Evolutionary conservation across 2,329 filamentous ascomycete genomes (phyloP), one percentile per base, ranked within the genome.

Genomic region (Xylariaceae sp.): DNA sequence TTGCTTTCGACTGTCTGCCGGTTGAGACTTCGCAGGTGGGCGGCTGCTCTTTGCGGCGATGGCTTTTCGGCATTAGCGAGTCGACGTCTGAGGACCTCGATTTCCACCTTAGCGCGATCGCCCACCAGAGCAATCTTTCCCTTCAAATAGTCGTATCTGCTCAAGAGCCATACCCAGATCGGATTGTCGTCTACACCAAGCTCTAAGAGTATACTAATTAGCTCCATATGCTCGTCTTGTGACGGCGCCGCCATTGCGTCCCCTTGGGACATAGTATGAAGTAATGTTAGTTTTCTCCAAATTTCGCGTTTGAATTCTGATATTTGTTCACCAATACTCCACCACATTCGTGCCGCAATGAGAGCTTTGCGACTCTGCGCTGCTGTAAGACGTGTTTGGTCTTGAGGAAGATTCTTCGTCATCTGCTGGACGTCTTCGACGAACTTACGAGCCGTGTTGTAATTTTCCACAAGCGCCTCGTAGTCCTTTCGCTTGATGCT

Each of bases 121-220:
- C 89, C 88, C 12, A 83, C 85, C 0, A 78, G 73, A 32, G 81
- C 79, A 39, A 97, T 91, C 60, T 87, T 94, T 50, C 82, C 82
- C 64, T 93, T 96, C 42, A 98, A 73, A 57, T 90, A 83, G 50
- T 95, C 88, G 59, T 90, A 94, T 34, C 88, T 83, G 57, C 89
- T 95, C 41, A 91, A 71, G 19, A 98, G 79, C 90, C 93, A 98
- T 9, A 94, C 78, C 87, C 88, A 95, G 48, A 98, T 95, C 1
- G 93, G 93, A 55, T 95, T 98, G 45, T 97, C 89, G 9, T 95
- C 86, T 2, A 95, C 89, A 6, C 93, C 94, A 16, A 98, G 72
- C 63, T 98, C 91, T n/a, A 98, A 69, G 39, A 98, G 73, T 28
- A 96, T 73, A 17, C 82, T 76, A 41, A 98, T 97, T 36, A 96